Evolutionary conservation across 345 rosid genomes (phyloP).

Genomic region (Gossypium turneri): DNA sequence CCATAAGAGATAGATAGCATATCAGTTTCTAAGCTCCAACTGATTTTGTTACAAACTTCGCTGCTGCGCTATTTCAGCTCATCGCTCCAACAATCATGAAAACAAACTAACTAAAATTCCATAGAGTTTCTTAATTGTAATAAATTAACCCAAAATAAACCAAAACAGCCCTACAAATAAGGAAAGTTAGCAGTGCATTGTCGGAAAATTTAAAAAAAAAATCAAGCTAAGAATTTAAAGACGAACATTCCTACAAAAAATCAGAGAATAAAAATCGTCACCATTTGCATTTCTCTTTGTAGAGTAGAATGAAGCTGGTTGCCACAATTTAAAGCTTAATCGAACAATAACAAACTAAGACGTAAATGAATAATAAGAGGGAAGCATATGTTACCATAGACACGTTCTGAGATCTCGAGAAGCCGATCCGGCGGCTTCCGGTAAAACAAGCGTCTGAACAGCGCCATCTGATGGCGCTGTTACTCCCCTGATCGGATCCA

Average conservation of each 20-base stretch:
- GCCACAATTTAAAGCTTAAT: conserved; percentile 1
- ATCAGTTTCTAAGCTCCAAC: conserved; percentile 4
- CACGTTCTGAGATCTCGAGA: conserved; percentile 98
- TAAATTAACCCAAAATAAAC: not conserved
- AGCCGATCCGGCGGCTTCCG: conserved; percentile 99
- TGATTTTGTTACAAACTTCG: not conserved
- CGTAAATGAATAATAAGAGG: not conserved
- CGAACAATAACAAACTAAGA: conserved; percentile 5
- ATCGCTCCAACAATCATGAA: not conserved
- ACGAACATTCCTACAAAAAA: not conserved
- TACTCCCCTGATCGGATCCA: conserved; percentile 83
- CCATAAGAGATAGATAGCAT: not conserved
- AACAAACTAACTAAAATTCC: not conserved
- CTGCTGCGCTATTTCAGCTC: not conserved
- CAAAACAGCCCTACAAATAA: not conserved
- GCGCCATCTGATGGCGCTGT: conserved; percentile 99
- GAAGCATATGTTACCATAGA: conserved; percentile 56
- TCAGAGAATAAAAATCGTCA: not conserved
- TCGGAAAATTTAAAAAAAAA: not conserved
- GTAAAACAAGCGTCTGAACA: conserved; percentile 98
- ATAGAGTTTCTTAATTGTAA: not conserved
- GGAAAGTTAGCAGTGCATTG: conserved; percentile 14
- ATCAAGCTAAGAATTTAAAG: not conserved
- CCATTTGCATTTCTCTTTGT: not conserved
- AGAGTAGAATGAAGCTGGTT: not conserved